Evolutionary conservation across 1,139 yeast genomes (phyloP), one percentile per base, ranked within the genome.

Genomic region (Candida sp.): DNA sequence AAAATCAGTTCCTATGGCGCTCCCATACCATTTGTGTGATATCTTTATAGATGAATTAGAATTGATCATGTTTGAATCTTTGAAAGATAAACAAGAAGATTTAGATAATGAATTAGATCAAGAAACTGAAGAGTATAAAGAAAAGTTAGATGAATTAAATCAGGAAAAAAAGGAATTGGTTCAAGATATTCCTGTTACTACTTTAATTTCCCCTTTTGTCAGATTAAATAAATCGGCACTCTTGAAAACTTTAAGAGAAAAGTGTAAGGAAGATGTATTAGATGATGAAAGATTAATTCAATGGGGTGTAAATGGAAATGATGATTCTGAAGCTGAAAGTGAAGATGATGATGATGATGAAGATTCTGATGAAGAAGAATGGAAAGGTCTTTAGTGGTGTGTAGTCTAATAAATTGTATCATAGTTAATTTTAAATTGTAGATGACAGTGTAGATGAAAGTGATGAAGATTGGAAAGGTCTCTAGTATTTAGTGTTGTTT

Each of bases 21-120:
- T 93, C 43, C 84, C 96, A 30, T 81, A 87, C 63, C 99, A 93
- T 66, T 66, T 93, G 43, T 77, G 87, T 51, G 99, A 93, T 66
- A 81, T 93, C 15, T 84, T 80, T 58, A 63, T 87, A 38, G 98
- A 91, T 56, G 99, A 93, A 64, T 69, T 93, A 51, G 96, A 85
- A 55, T 75, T 76, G 49, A 78, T 84, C 7, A 60, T 85, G 45
- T 78, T 79, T 48, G 79, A 70, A 36, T 75, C 68, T 5, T 56
- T 70, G 39, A 59, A 61, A 11, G 68, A 62, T 15, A 73, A 68
- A 34, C 70, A 70, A 27, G 79, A 73, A 21, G 75, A 72, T 23
- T 68, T 66, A 27, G 68, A 64, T 30, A 67, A 63, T 15, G 33
- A 30, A 30, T 60, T 55, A 29, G 55, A 56, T 7, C 64, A 59